phyloP scores from a whole-genome alignment of 768 basidiomycete genomes.

The Podaxis sp. region DNA sequence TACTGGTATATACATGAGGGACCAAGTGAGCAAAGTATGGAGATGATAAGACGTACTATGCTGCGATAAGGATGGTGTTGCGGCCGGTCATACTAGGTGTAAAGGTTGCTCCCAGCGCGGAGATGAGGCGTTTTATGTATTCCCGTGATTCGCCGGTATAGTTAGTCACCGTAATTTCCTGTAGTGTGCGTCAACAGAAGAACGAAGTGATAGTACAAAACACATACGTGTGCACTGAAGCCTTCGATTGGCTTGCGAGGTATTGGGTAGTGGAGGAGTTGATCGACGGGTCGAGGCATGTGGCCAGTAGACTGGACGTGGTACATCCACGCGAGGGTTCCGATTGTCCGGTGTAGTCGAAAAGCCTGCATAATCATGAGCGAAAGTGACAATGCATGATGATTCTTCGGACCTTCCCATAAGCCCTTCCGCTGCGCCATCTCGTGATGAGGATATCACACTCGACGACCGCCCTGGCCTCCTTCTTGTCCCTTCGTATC shows the following conservation, averaged over 20 bases:
- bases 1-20: slow-evolving; percentile 24
- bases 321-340: slow-evolving; percentile 82
- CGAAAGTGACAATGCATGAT: not conserved
- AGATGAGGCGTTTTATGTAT: slow-evolving; percentile 83
- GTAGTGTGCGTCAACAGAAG: not conserved
- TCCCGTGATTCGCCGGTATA: slow-evolving; percentile 87
- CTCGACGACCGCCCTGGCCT: slow-evolving; percentile 40
- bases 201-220: not conserved
- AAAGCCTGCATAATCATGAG: slow-evolving; percentile 51
- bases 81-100: slow-evolving; percentile 77
- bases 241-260: slow-evolving; percentile 60
- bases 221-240: slow-evolving; percentile 60
- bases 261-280: slow-evolving; percentile 83
- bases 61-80: slow-evolving; percentile 83
- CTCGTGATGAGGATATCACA: slow-evolving; percentile 78
- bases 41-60: slow-evolving; percentile 55
- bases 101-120: slow-evolving; percentile 73
- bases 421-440: slow-evolving; percentile 67
- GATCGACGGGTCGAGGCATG: slow-evolving; percentile 64
- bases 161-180: slow-evolving; percentile 86
- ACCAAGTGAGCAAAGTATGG: not conserved
- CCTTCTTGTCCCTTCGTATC: slow-evolving; percentile 27
- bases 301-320: slow-evolving; percentile 67
- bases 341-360: slow-evolving; percentile 58
- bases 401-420: slow-evolving; percentile 55